Percentiles rank a stretch among this genome's conserved stretches.
phyloP scores from a whole-genome alignment of 2,329 filamentous ascomycete genomes.

The Colletotrichum sp. region DNA sequence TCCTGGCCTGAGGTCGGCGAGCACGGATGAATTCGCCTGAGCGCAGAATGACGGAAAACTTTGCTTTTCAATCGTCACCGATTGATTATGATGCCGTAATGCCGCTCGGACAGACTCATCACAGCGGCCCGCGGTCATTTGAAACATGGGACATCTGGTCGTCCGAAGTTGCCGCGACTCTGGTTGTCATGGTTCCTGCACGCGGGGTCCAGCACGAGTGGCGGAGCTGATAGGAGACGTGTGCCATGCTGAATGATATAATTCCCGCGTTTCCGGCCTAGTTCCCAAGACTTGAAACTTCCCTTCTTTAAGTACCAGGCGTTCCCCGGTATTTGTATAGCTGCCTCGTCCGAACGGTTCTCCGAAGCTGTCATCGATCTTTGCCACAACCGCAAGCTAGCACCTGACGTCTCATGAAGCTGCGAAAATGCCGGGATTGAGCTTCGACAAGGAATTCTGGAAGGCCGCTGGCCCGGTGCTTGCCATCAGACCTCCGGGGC shows the following conservation, averaged over 20 bases:
- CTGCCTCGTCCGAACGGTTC: not conserved
- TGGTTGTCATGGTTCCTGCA: not conserved
- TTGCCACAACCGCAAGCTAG: not conserved
- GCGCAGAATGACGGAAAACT: not conserved
- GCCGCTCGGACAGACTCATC: not conserved
- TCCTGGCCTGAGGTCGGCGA: not conserved
- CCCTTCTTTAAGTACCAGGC: not conserved
- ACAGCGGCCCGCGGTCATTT: not conserved
- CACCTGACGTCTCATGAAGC: not conserved
- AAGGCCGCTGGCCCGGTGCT: not conserved
- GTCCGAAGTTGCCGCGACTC: not conserved
- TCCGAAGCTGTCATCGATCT: not conserved
- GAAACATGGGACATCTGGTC: not conserved
- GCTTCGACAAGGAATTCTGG: conserved; percentile 16
- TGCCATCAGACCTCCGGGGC: conserved; percentile 1
- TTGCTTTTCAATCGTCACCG: not conserved
- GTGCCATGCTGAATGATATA: not conserved
- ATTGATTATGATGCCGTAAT: not conserved
- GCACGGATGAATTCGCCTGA: not conserved
- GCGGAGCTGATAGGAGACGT: not conserved
- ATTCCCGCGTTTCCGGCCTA: not conserved
- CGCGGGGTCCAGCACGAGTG: not conserved
- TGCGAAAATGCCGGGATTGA: not conserved
- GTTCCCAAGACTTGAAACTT: not conserved
- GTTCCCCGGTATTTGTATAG: not conserved